A percentile compares a stretch with the other conserved stretches of the same genome.
These are phyloP conservation scores for Alternaria novae-zelandiae DNA, from an alignment of 2,329 filamentous ascomycete species.

Conservation along the genomic window DNA sequence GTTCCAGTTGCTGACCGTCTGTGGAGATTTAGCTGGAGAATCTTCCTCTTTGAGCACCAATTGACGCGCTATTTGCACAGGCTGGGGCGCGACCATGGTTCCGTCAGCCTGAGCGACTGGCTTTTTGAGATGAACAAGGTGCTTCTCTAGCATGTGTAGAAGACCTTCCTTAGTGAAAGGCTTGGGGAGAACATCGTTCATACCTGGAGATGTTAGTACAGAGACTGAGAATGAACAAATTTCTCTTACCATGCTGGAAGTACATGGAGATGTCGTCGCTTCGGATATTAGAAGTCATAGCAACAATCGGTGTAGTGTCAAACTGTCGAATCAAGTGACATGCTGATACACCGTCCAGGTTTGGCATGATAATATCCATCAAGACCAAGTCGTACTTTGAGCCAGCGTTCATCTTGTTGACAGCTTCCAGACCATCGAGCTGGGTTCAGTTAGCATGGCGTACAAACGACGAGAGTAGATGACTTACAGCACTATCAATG, in stretches of 20 bases:
- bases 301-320: constrained; percentile 85
- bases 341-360: constrained; percentile 91
- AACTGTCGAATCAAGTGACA: constrained; percentile 92
- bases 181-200: constrained; percentile 97
- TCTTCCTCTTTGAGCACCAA: constrained; percentile 66
- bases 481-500: constrained; percentile 68
- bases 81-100: constrained; percentile 58
- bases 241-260: constrained; percentile 83
- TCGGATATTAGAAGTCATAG: constrained; percentile 98
- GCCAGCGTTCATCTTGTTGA: constrained; percentile 77
- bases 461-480: background rate
- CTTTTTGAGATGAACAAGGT: constrained; percentile 83
- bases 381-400: constrained; percentile 67
- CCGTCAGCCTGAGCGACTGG: constrained; percentile 52
- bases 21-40: constrained; percentile 67
- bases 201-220: constrained; percentile 66
- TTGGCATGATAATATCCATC: constrained; percentile 87
- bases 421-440: constrained; percentile 88
- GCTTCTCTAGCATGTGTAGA: constrained; percentile 81
- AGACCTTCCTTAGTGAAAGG: constrained; percentile 90
- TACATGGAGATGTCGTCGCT: constrained; percentile 97
- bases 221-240: background rate
- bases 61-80: constrained; percentile 59
- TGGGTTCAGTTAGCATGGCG: constrained; percentile 50
- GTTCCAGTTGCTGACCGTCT: constrained; percentile 67